Conservation (phyloP, 1,284 basidiomycete genomes). For the Cystobasidium slooffiae region DNA sequence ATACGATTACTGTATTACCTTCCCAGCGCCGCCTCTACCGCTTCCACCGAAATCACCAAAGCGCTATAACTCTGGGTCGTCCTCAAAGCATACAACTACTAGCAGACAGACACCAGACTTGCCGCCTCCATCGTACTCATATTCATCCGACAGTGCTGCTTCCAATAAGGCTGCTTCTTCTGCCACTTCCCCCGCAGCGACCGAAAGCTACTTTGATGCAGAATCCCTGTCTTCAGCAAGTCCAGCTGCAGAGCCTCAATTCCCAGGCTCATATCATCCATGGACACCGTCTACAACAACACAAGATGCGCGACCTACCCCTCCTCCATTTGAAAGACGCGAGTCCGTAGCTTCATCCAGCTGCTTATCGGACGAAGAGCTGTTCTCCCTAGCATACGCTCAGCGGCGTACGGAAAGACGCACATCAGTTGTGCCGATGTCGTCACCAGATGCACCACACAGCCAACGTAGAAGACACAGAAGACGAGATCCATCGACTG, state of each 20-base stretch:
- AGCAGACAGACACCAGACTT: not conserved
- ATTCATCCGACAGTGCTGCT: not conserved
- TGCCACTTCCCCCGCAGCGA: not conserved
- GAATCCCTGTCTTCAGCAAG: not conserved
- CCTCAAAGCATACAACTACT: not conserved
- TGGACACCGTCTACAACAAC: not conserved
- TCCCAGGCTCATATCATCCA: not conserved
- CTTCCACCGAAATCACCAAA: conserved; percentile 29
- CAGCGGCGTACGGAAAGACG: not conserved
- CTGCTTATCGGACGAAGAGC: conserved; percentile 12
- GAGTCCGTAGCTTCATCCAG: not conserved
- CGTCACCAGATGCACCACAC: conserved; percentile 10
- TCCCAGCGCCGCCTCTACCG: conserved; percentile 1
- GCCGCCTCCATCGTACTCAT: not conserved
- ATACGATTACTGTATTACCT: not conserved
- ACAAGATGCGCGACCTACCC: not conserved
- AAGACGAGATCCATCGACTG: conserved; percentile 1
- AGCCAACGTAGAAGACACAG: conserved; percentile 19
- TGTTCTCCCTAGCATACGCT: not conserved
- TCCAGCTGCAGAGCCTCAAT: not conserved
- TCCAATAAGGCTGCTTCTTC: not conserved
- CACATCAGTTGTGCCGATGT: conserved; percentile 4
- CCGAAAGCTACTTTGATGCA: conserved; percentile 15
- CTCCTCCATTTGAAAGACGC: conserved; percentile 7
- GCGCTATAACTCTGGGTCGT: not conserved